Evolutionary conservation across 805 yeast species (phyloP).

Genomic region (Kazachstania kunashirensis): DNA sequence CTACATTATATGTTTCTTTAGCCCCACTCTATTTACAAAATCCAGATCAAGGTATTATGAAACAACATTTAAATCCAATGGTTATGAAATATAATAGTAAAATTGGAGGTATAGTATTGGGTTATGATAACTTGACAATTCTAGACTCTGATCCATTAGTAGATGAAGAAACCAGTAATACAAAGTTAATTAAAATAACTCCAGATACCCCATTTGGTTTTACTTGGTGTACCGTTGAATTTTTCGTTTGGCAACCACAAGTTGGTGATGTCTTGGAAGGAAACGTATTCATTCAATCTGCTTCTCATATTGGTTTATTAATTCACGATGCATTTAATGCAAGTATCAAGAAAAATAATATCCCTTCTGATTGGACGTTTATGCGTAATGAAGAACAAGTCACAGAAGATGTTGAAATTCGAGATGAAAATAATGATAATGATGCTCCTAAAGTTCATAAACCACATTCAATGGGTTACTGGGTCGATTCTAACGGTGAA

Average conservation of each 20-base stretch:
- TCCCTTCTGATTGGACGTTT: conserved; percentile 83
- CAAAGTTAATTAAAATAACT: conserved; percentile 52
- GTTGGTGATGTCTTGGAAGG: conserved; percentile 86
- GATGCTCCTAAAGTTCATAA: conserved; percentile 9
- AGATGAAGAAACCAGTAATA: conserved; percentile 28
- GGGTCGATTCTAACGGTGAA: conserved; percentile 70
- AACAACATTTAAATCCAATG: conserved; percentile 84
- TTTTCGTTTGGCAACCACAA: conserved; percentile 83
- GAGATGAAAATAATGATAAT: conserved; percentile 8
- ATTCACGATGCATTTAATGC: conserved; percentile 94
- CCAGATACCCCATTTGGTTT: conserved; percentile 82
- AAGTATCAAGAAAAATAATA: conserved; percentile 70
- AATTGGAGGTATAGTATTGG: conserved; percentile 74
- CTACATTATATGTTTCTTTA: conserved; percentile 63
- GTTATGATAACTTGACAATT: conserved; percentile 59
- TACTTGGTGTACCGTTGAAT: conserved; percentile 75
- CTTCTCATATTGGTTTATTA: conserved; percentile 85
- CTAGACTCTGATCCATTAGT: conserved; percentile 36
- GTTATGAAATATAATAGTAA: conserved; percentile 70
- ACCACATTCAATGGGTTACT: conserved; percentile 62
- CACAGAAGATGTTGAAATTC: conserved; percentile 15
- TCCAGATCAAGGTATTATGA: conserved; percentile 70
- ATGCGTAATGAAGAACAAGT: conserved; percentile 61
- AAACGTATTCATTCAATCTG: conserved; percentile 81
- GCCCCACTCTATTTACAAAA: conserved; percentile 70